Conservation (phyloP, 495 filamentous ascomycete species). For the Pyronema domesticum region DNA sequence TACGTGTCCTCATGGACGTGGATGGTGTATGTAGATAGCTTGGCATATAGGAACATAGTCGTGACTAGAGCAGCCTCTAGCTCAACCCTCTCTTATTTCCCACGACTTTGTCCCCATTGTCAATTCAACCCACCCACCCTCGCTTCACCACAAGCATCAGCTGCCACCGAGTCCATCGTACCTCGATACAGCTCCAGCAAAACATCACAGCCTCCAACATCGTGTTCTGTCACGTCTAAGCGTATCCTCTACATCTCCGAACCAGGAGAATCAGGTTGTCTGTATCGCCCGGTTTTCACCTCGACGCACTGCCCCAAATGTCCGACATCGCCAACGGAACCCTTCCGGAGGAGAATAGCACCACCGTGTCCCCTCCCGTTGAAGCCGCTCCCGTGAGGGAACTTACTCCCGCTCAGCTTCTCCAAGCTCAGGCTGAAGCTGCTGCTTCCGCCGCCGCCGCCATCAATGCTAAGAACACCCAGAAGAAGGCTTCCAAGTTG, state of each 20-base stretch:
- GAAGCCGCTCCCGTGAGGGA: constrained; percentile 11
- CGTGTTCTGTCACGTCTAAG: neutral
- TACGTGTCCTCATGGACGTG: neutral
- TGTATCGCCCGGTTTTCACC: constrained; percentile 13
- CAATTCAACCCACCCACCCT: no score
- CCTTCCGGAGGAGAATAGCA: constrained; percentile 7
- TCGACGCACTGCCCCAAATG: constrained; percentile 15
- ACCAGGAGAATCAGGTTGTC: constrained; percentile 3
- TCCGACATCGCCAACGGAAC: constrained; percentile 13
- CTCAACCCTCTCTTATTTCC: no score
- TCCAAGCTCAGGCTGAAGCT: constrained; percentile 29
- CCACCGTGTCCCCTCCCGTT: constrained; percentile 1
- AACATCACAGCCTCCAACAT: neutral
- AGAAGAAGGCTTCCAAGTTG: constrained; percentile 32
- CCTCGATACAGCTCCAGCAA: no score
- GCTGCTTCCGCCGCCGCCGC: constrained; percentile 6
- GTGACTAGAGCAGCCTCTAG: no score
- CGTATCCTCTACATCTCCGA: constrained; percentile 1
- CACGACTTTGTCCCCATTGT: no score
- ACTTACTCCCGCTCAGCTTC: constrained; percentile 50
- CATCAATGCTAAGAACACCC: constrained; percentile 9
- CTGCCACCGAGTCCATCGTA: no score
- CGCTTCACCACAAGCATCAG: no score
- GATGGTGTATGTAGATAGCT: no score
- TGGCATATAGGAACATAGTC: no score